phyloP scores from a whole-genome alignment of 345 rosid genomes.

The Iberis pinnata region DNA sequence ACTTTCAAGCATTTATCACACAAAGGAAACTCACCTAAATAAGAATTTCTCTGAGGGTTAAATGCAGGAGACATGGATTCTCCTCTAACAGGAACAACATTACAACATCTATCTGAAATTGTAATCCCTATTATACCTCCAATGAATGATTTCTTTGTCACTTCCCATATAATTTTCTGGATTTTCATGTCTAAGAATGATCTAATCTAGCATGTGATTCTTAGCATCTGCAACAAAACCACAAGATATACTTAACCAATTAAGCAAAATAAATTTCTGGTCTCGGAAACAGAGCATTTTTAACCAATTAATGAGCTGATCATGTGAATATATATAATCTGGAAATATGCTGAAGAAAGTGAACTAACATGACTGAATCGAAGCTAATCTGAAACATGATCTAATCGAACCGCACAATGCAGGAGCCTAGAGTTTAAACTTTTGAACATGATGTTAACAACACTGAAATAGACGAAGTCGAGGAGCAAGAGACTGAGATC shows the following conservation, averaged over 20 bases:
- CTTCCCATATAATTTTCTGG: slow-evolving; percentile 40
- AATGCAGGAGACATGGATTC: slow-evolving; percentile 79
- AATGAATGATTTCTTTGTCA: slow-evolving; percentile 44
- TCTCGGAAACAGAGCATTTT: slow-evolving; percentile 11
- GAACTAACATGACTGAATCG: neutral
- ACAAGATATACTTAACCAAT: no score
- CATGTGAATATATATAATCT: neutral
- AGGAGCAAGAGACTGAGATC: neutral
- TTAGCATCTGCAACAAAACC: slow-evolving; percentile 36
- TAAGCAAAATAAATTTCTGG: no score
- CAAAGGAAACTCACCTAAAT: slow-evolving; percentile 19
- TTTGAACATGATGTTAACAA: no score
- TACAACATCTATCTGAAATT: slow-evolving; percentile 55
- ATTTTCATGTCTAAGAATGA: slow-evolving; percentile 39
- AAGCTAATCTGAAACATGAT: slow-evolving; percentile 5
- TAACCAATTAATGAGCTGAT: slow-evolving; percentile 1
- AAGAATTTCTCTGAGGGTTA: slow-evolving; percentile 41
- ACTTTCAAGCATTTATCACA: neutral
- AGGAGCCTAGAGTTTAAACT: neutral
- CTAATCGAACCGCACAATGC: neutral
- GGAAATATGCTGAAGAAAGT: neutral
- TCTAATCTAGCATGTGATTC: slow-evolving; percentile 13
- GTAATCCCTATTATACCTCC: slow-evolving; percentile 59
- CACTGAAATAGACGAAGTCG: no score
- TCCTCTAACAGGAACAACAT: slow-evolving; percentile 54